phyloP scores from a whole-genome alignment of 2,329 filamentous ascomycete genomes.

The Trichoderma citrinoviride region DNA sequence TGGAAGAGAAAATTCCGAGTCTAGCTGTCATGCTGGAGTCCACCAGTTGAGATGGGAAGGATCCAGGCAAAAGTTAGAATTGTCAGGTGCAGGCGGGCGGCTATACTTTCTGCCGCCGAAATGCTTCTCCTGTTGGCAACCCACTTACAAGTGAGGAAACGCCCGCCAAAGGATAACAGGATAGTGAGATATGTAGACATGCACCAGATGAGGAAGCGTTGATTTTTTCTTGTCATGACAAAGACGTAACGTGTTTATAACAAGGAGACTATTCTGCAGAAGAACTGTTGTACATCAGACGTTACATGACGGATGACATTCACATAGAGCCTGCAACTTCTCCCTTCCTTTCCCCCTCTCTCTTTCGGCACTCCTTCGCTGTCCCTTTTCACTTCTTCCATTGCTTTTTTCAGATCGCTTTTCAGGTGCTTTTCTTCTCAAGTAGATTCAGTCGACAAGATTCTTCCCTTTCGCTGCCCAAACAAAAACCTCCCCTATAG shows the following conservation, averaged over 20 bases:
- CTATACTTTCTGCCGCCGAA: constrained; percentile 15
- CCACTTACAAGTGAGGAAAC: too few species aligned
- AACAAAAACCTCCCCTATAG: background rate
- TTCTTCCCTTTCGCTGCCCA: constrained; percentile 1
- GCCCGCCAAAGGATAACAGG: too few species aligned
- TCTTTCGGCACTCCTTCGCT: background rate
- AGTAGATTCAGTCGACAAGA: background rate
- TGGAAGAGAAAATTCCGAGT: background rate
- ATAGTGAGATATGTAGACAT: background rate
- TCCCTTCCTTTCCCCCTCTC: background rate
- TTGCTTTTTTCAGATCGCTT: constrained; percentile 17
- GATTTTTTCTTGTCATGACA: constrained; percentile 10
- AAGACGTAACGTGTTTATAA: constrained; percentile 15
- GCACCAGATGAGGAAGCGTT: background rate
- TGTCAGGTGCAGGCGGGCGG: constrained; percentile 7
- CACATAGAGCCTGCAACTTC: constrained; percentile 11
- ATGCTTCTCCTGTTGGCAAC: background rate
- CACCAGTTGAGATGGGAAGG: background rate
- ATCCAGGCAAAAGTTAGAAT: background rate
- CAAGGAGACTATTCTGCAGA: constrained; percentile 17
- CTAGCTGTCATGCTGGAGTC: background rate
- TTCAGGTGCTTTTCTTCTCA: constrained; percentile 1
- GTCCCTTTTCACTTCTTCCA: background rate
- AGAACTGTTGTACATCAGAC: constrained; percentile 20
- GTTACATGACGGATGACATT: constrained; percentile 9